Evolutionary conservation across 2,329 filamentous ascomycete species (phyloP).

Genomic region (Penicillium sp.): DNA sequence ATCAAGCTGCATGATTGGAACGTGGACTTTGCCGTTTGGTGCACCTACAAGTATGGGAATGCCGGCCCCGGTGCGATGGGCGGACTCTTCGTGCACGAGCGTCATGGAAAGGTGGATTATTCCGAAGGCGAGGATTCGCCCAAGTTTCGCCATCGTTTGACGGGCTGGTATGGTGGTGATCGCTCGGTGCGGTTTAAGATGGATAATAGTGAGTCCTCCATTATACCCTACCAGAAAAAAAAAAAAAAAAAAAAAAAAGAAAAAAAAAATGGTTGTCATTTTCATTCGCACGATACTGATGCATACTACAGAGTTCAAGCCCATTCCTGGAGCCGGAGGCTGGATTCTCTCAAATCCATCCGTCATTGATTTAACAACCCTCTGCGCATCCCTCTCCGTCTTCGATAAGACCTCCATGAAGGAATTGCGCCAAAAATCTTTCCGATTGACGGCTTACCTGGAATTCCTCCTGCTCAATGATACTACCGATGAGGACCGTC

Average conservation of each 20-base stretch:
- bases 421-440: slow-evolving; percentile 69
- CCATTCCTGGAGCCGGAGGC: slow-evolving; percentile 75
- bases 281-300: too few species aligned
- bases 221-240: background rate
- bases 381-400: slow-evolving; percentile 72
- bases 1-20: slow-evolving; percentile 82
- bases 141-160: slow-evolving; percentile 67
- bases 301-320: slow-evolving; percentile 63
- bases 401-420: slow-evolving; percentile 73
- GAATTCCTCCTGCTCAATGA: slow-evolving; percentile 64
- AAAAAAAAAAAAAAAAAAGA: too few species aligned
- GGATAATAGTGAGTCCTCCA: slow-evolving; percentile 61
- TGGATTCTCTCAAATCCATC: slow-evolving; percentile 83
- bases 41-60: slow-evolving; percentile 93
- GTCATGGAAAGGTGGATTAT: slow-evolving; percentile 59
- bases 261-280: too few species aligned
- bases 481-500: slow-evolving; percentile 38
- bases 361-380: slow-evolving; percentile 73
- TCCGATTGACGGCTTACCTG: slow-evolving; percentile 75
- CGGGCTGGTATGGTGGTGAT: slow-evolving; percentile 84
- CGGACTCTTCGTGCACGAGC: slow-evolving; percentile 77
- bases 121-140: slow-evolving; percentile 47
- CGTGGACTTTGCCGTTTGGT: slow-evolving; percentile 90
- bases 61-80: slow-evolving; percentile 79
- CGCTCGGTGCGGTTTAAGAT: slow-evolving; percentile 77